Base-by-base conservation (phyloP, 1,284 basidiomycete genomes). In the Rhizopogon hawkerae region DNA sequence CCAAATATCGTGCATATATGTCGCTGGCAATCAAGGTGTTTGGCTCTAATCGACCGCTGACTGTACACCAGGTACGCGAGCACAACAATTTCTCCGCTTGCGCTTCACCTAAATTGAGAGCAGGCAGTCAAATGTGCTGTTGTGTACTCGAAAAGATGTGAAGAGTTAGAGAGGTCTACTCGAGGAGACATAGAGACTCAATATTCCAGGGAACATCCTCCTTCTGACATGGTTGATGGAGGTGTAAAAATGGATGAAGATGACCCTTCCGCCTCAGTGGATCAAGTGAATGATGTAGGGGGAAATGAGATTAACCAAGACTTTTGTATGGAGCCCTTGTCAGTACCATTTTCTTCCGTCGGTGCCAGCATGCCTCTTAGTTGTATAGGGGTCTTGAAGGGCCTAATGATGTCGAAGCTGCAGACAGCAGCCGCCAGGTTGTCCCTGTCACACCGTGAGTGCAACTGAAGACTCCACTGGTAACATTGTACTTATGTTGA, bases 1-100 rank as follows among this genome's bases (percentile, higher is more conserved):
- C 8, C 13, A 43, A 33, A 16, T 43, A 43, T 18, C 41, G 41
- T 9, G 41, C 41, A 21, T 43, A 43, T 9, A 43, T 43, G 41
- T 43, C 41, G 14, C 29, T 43, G 31, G 41, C 41, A 6, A 13
- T 23, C 41, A 43, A 33, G 7, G 29, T 33, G 13, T 33, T 43
- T 21, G 41, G 41, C 8, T 18, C 18, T 6, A 18, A 43, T n/a
- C 41, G 41, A 21, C 16, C 29, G 3, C 41, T 23, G 0, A 43
- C 41, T 21, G 5, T 43, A 13, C 13, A 13, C 4, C 16, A 43
- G 41, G 41, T 43, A 33, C 11, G 41, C 11, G 16, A 42, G 7
- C 16, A 21, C 8, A 18, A 9, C 29, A 21, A 13, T 5, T 13
- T 21, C 2, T n/a, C 4, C 9, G 11, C 29, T 9, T 13, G 8